Evolutionary conservation across 768 basidiomycete genomes (phyloP).

Genomic region (Nidularia pulvinata): DNA sequence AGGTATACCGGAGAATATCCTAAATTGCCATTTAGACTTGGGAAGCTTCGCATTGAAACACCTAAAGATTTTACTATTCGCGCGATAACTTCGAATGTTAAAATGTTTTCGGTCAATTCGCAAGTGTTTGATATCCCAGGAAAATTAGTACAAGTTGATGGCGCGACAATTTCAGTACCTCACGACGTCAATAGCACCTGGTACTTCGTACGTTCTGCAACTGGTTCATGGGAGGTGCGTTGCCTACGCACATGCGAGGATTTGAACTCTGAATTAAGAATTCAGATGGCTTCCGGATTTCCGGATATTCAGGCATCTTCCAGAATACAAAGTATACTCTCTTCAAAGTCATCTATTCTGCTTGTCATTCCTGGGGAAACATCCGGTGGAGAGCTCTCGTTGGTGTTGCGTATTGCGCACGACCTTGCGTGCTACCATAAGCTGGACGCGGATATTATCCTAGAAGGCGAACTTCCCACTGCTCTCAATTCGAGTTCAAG

Average conservation of each 20-base stretch:
- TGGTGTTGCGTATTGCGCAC: conserved; percentile 69
- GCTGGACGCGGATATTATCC: conserved; percentile 64
- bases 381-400: conserved; percentile 34
- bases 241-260: too few species aligned
- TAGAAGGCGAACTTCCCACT: neutral
- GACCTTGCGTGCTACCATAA: conserved; percentile 67
- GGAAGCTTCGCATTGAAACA: too few species aligned
- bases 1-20: too few species aligned
- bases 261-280: too few species aligned
- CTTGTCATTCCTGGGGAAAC: conserved; percentile 49
- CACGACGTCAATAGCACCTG: neutral
- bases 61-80: too few species aligned
- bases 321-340: conserved; percentile 68
- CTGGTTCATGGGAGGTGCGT: conserved; percentile 28
- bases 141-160: neutral
- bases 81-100: too few species aligned
- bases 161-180: neutral
- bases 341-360: conserved; percentile 46
- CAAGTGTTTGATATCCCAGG: too few species aligned
- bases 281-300: conserved; percentile 11
- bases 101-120: too few species aligned
- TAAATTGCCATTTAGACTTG: too few species aligned
- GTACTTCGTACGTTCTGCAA: neutral
- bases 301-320: conserved; percentile 20
- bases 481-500: too few species aligned